Percentiles rank a stretch among this genome's conserved stretches.
Evolutionary conservation across 2,329 filamentous ascomycete genomes (phyloP).

Genomic region (Penicillium sp.): DNA sequence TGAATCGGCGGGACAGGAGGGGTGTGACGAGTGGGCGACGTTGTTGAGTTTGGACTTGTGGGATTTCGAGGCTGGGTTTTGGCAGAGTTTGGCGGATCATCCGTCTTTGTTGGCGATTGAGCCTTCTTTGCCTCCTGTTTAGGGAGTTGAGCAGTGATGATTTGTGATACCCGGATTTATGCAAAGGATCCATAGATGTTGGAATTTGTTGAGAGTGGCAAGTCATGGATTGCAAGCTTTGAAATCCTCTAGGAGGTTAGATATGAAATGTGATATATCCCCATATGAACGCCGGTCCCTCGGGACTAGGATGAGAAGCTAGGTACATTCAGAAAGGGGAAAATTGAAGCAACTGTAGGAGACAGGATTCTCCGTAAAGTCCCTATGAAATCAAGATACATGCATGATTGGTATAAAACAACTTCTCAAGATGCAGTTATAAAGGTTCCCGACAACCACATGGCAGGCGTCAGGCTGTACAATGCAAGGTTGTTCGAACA

Average conservation of each 20-base stretch:
- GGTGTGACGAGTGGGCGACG: constrained; percentile 22
- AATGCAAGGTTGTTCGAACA: constrained; percentile 15
- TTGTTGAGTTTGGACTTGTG: constrained; percentile 24
- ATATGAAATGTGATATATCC: constrained; percentile 10
- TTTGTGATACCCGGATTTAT: not conserved
- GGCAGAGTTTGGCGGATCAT: constrained; percentile 29
- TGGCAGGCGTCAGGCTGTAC: constrained; percentile 17
- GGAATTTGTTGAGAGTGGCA: not conserved
- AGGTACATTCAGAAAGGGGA: constrained; percentile 6
- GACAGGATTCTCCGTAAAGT: not conserved
- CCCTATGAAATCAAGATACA: constrained; percentile 1
- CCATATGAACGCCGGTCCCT: constrained; percentile 11
- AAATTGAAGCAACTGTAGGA: not conserved
- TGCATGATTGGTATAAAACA: constrained; percentile 14
- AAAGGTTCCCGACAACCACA: constrained; percentile 5
- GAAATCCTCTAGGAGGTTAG: not conserved
- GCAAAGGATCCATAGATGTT: not conserved
- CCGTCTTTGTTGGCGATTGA: constrained; percentile 24
- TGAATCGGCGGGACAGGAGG: constrained; percentile 14
- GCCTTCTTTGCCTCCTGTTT: constrained; percentile 20
- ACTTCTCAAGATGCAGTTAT: constrained; percentile 16
- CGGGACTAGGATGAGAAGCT: constrained; percentile 8
- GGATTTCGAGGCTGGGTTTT: constrained; percentile 30
- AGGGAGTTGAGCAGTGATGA: not conserved
- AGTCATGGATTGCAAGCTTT: not conserved